These are phyloP conservation scores for Euphorbia peplus DNA, from an alignment of 345 rosid genomes.

Conservation along the genomic window DNA sequence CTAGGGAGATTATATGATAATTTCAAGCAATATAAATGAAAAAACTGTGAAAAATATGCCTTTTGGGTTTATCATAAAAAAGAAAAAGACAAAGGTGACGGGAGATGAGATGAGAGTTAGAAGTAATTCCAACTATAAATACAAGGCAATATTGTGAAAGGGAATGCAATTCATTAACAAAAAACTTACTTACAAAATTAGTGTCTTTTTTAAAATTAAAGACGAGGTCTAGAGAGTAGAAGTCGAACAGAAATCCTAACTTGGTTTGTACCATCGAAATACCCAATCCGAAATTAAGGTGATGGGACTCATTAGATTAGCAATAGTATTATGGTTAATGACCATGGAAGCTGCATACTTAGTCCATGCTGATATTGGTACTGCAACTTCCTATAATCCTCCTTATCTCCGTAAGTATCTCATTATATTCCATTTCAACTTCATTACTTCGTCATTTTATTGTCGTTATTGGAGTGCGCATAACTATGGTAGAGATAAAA, in stretches of 20 bases:
- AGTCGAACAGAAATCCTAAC: no score
- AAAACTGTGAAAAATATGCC: no score
- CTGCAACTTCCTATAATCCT: constrained; percentile 25
- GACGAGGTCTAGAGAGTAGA: no score
- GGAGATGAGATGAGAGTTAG: background rate
- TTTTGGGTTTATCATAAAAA: no score
- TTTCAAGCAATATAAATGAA: no score
- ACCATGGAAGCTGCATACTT: background rate
- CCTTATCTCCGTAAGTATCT: constrained; percentile 32
- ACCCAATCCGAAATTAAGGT: background rate
- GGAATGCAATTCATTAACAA: background rate
- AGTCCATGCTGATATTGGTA: constrained; percentile 29
- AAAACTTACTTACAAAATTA: background rate
- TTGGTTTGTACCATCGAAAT: no score
- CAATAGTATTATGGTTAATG: constrained; percentile 4
- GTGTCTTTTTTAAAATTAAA: background rate
- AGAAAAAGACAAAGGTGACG: background rate
- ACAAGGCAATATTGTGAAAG: background rate
- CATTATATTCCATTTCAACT: background rate
- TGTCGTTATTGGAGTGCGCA: background rate
- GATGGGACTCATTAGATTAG: background rate
- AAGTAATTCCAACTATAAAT: background rate
- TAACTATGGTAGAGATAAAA: no score
- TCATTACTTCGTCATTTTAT: background rate
- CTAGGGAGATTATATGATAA: no score